Percentiles rank a stretch among this genome's conserved stretches.
These are phyloP conservation scores for Emericellopsis atlantica DNA, from an alignment of 2,329 filamentous ascomycete genomes.

Conservation along the genomic window DNA sequence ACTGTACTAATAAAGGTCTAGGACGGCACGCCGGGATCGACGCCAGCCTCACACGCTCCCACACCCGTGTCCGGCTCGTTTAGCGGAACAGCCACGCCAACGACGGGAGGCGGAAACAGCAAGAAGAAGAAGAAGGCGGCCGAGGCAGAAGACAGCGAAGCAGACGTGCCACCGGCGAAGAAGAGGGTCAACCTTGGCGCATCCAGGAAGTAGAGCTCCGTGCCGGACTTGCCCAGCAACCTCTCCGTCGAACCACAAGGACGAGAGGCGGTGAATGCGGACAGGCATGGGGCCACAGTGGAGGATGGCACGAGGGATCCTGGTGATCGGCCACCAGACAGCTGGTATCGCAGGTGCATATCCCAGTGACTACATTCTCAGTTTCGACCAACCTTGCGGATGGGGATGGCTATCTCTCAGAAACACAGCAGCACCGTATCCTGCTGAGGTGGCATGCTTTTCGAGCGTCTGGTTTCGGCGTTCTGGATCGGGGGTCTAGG, in stretches of 20 bases:
- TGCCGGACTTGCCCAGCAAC: not conserved
- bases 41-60: conserved; percentile 33
- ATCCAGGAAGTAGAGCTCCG: conserved; percentile 27
- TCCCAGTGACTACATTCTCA: no score
- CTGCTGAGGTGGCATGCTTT: no score
- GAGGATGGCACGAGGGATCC: no score
- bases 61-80: conserved; percentile 45
- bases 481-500: no score
- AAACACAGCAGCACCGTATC: no score
- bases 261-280: not conserved
- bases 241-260: not conserved
- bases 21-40: conserved; percentile 32
- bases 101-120: conserved; percentile 25
- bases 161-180: conserved; percentile 38
- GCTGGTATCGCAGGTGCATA: no score
- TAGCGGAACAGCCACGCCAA: conserved; percentile 34
- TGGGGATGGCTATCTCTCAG: no score
- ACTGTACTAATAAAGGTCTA: conserved; percentile 10
- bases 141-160: conserved; percentile 43
- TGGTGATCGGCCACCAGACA: no score
- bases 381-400: no score
- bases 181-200: conserved; percentile 47
- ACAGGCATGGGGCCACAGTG: not conserved
- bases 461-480: no score
- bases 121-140: conserved; percentile 41